Conservation (phyloP, 306 rosid species). For the Cicer pinnatifidum region DNA sequence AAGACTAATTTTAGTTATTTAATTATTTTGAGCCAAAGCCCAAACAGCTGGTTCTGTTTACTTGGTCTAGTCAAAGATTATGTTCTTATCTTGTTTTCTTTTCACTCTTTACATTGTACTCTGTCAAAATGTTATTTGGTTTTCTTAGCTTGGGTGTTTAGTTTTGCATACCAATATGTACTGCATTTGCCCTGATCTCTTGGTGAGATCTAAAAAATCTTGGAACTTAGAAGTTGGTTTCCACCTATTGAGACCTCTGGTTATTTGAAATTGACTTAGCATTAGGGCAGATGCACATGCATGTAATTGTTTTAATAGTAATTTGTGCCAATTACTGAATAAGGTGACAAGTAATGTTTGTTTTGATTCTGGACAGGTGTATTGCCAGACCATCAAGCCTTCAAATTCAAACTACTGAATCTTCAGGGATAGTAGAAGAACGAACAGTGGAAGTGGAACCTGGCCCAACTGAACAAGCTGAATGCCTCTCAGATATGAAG, state of each 20-base stretch:
- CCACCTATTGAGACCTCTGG: neutral
- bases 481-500: constrained; percentile 42
- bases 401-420: constrained; percentile 58
- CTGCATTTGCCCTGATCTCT: constrained; percentile 22
- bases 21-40: constrained; percentile 19
- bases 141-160: constrained; percentile 30
- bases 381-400: constrained; percentile 66
- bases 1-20: constrained; percentile 20
- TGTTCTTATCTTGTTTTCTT: constrained; percentile 3
- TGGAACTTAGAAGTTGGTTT: constrained; percentile 34
- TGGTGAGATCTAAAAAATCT: neutral
- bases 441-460: constrained; percentile 48
- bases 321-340: constrained; percentile 17
- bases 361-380: constrained; percentile 58
- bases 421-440: constrained; percentile 49
- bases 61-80: constrained; percentile 2
- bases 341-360: constrained; percentile 31
- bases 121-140: constrained; percentile 17
- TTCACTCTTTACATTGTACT: constrained; percentile 16
- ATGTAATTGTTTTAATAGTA: neutral
- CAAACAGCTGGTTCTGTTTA: constrained; percentile 2
- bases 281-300: constrained; percentile 1
- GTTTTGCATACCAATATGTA: constrained; percentile 29
- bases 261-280: constrained; percentile 1
- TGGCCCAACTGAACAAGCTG: constrained; percentile 51